These are phyloP conservation scores for Teratosphaeria destructans DNA, from an alignment of 2,329 filamentous ascomycete species.

Conservation along the genomic window DNA sequence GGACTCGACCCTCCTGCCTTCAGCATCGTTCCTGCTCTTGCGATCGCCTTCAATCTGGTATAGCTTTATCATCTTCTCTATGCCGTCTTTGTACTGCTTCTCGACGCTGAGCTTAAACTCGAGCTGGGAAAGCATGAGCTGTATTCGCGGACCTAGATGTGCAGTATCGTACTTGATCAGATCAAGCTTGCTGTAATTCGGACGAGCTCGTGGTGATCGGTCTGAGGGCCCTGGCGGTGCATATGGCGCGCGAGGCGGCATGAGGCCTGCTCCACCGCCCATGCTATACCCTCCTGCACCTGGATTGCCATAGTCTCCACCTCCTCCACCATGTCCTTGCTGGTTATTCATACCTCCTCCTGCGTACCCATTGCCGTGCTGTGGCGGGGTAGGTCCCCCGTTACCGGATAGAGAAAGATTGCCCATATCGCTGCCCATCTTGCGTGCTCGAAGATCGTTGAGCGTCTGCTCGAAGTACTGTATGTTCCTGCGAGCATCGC, in stretches of 20 bases:
- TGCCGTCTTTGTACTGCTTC: constrained; percentile 96
- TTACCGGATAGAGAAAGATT: constrained; percentile 53
- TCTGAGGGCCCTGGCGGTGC: constrained; percentile 60
- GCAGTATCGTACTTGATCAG: constrained; percentile 97
- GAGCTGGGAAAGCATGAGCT: constrained; percentile 96
- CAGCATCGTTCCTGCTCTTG: constrained; percentile 88
- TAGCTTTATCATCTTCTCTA: constrained; percentile 97
- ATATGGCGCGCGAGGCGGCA: constrained; percentile 73
- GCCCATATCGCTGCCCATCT: constrained; percentile 57
- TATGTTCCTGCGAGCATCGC: constrained; percentile 85
- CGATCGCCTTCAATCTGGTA: constrained; percentile 96
- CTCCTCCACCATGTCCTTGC: constrained; percentile 42
- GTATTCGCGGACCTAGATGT: constrained; percentile 90
- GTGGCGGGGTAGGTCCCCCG: constrained; percentile 25
- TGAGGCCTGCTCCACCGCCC: constrained; percentile 59
- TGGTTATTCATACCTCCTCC: constrained; percentile 43
- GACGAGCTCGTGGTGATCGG: constrained; percentile 60
- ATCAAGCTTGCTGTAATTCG: constrained; percentile 95
- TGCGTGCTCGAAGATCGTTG: constrained; percentile 75
- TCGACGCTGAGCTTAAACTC: constrained; percentile 98
- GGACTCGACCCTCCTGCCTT: constrained; percentile 81
- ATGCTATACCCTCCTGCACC: constrained; percentile 45
- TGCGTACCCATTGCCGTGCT: constrained; percentile 23
- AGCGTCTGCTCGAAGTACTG: constrained; percentile 92
- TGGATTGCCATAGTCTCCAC: constrained; percentile 52